These are phyloP conservation scores for Lycium barbarum DNA, from an alignment of 257 asterid genomes.

Conservation along the genomic window DNA sequence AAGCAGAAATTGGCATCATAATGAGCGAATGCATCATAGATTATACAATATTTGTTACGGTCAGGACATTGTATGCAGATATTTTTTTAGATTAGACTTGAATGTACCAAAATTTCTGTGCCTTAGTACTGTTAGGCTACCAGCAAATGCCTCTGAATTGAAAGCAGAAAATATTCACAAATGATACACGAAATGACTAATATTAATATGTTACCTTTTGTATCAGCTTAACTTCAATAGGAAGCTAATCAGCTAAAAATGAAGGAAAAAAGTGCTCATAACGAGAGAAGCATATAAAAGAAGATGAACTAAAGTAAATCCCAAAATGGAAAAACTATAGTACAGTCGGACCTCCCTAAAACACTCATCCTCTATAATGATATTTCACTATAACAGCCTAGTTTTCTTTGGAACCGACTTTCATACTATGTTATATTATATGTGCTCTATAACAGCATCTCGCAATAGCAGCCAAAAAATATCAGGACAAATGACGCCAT, in stretches of 20 bases:
- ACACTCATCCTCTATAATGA: no score
- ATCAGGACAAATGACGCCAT: no score
- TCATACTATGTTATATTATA: no score
- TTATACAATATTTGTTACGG: background rate
- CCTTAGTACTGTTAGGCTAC: background rate
- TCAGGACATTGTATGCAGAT: slow-evolving; percentile 13
- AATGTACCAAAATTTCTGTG: background rate
- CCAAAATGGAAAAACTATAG: background rate
- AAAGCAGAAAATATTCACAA: slow-evolving; percentile 10
- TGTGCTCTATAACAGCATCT: no score
- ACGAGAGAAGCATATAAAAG: background rate
- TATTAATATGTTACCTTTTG: background rate
- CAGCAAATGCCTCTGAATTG: slow-evolving; percentile 9
- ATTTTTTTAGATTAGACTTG: background rate
- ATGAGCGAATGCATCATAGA: background rate
- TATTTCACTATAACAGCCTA: no score
- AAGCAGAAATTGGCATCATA: background rate
- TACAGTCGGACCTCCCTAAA: no score
- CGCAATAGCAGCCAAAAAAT: no score
- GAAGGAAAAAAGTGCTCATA: background rate
- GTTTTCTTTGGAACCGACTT: no score
- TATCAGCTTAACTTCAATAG: background rate
- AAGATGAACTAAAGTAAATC: background rate
- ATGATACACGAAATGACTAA: background rate
- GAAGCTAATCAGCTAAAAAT: background rate